These are phyloP conservation scores for Boechera retrofracta DNA, from an alignment of 345 rosid genomes.

Conservation along the genomic window DNA sequence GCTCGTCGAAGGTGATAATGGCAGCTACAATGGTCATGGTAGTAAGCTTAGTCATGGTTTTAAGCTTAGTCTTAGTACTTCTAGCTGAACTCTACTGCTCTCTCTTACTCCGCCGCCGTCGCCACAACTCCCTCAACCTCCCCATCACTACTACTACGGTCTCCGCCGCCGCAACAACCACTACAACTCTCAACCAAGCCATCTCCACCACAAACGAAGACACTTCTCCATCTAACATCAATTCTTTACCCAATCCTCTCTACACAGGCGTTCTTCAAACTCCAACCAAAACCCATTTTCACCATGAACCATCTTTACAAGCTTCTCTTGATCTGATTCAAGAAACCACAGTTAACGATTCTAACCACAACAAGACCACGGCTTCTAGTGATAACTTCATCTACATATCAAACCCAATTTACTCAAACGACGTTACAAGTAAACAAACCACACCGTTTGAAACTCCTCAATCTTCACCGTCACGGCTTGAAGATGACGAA, in stretches of 20 bases:
- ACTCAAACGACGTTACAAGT: constrained; percentile 54
- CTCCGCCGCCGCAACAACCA: constrained; percentile 38
- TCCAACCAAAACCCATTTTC: constrained; percentile 51
- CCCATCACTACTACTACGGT: constrained; percentile 32
- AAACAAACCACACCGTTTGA: constrained; percentile 67
- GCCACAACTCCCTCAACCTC: constrained; percentile 44
- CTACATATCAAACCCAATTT: constrained; percentile 91
- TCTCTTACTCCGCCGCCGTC: constrained; percentile 64
- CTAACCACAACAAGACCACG: constrained; percentile 20
- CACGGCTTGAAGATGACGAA: constrained; percentile 54
- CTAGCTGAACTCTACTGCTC: constrained; percentile 91
- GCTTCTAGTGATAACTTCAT: constrained; percentile 51
- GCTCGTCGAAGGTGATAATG: constrained; percentile 78
- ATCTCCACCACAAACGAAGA: constrained; percentile 6
- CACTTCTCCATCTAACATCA: constrained; percentile 35
- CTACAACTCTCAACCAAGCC: constrained; percentile 29
- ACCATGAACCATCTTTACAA: constrained; percentile 11
- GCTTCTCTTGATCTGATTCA: constrained; percentile 41
- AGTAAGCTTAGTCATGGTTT: constrained; percentile 71
- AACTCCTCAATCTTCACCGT: constrained; percentile 85
- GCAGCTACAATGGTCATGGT: constrained; percentile 89
- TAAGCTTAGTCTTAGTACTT: constrained; percentile 71
- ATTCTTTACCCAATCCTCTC: constrained; percentile 50
- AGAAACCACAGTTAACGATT: constrained; percentile 40
- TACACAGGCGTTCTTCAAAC: constrained; percentile 70